A percentile compares a stretch with the other conserved stretches of the same genome.
Evolutionary conservation across 2,329 filamentous ascomycete species (phyloP).

Genomic region (Aspergillus brasiliensis): DNA sequence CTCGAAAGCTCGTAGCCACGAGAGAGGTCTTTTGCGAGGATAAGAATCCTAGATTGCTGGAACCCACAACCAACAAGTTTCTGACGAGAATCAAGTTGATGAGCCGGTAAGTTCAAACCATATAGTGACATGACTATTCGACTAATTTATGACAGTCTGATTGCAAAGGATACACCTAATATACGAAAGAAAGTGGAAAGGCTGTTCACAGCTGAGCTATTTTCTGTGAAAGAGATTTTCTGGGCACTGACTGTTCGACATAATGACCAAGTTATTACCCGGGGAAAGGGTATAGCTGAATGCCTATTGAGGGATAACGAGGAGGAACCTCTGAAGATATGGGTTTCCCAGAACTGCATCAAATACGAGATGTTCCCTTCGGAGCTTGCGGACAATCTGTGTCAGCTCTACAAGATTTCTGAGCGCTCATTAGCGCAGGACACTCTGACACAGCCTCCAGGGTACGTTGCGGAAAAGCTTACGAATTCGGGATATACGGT

Average conservation of each 20-base stretch:
- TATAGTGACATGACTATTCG: background rate
- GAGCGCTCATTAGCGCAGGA: background rate
- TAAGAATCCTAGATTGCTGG: background rate
- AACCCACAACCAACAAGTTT: background rate
- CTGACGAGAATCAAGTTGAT: background rate
- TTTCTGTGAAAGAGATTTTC: background rate
- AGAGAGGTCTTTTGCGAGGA: background rate
- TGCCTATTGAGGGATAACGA: background rate
- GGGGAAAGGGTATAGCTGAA: background rate
- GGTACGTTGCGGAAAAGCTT: background rate
- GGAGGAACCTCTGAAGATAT: background rate
- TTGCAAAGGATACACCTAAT: background rate
- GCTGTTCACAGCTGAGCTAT: background rate
- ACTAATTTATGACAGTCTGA: background rate
- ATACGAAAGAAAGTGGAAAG: background rate
- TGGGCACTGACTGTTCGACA: background rate
- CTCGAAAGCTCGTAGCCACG: background rate
- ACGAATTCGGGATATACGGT: background rate
- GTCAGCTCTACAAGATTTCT: background rate
- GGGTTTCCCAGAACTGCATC: background rate
- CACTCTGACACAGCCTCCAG: background rate
- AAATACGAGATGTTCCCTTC: background rate
- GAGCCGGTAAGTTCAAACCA: background rate
- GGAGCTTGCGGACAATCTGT: background rate
- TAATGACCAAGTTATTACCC: background rate